Conservation (phyloP, 1,284 basidiomycete species). For the Wallemia ichthyophaga region DNA sequence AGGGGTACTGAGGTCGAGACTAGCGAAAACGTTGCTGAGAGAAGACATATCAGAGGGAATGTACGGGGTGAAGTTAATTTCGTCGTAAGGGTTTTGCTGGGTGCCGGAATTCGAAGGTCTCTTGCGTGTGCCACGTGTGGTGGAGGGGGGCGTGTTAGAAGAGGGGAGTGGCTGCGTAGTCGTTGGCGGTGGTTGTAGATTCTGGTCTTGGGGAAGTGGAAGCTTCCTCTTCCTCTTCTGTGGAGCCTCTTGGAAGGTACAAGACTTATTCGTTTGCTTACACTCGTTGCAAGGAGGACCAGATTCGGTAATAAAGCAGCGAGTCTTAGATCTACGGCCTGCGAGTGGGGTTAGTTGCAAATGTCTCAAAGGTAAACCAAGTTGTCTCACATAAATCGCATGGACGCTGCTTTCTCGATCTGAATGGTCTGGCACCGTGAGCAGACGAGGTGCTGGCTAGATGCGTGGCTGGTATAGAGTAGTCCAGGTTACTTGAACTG, state of each 20-base stretch:
- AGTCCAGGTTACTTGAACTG: too few relatives aligned
- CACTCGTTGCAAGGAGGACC: conserved; percentile 1
- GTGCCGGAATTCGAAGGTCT: background rate
- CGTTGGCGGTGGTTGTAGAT: background rate
- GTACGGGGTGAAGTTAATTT: background rate
- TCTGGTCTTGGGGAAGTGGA: background rate
- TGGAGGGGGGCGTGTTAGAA: background rate
- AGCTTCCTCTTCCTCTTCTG: background rate
- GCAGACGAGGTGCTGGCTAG: background rate
- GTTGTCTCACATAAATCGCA: background rate
- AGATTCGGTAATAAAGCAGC: background rate
- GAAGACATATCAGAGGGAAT: background rate
- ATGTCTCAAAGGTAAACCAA: background rate
- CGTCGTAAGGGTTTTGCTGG: background rate
- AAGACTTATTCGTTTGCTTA: background rate
- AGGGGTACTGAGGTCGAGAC: background rate
- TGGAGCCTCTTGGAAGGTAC: conserved; percentile 1
- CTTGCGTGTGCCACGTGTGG: background rate
- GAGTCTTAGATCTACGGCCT: background rate
- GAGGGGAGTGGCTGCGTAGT: too few relatives aligned
- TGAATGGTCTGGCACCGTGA: background rate
- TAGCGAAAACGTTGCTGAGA: background rate
- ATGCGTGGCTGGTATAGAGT: too few relatives aligned
- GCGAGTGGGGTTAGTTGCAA: background rate
- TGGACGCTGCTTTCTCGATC: background rate